phyloP scores from a whole-genome alignment of 305 asterid species.

The Salvia sclarea region DNA sequence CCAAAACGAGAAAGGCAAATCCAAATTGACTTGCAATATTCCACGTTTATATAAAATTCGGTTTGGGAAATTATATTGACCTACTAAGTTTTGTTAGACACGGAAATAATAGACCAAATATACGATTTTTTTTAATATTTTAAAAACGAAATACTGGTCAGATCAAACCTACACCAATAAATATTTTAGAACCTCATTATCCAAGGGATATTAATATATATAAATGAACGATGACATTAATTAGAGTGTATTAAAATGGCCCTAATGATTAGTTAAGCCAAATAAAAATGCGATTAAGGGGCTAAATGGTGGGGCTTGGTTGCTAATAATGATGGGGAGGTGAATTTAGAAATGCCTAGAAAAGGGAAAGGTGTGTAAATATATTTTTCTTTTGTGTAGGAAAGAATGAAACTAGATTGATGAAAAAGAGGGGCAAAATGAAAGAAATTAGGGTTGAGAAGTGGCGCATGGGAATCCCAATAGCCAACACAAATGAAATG shows the following conservation, averaged over 20 bases:
- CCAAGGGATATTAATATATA: not conserved
- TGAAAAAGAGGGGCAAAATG: constrained; percentile 2
- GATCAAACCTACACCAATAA: not conserved
- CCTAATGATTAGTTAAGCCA: constrained; percentile 11
- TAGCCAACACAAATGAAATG: constrained; percentile 45
- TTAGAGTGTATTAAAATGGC: not conserved
- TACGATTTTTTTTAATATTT: no score
- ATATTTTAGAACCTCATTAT: not conserved
- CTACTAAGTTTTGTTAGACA: not conserved
- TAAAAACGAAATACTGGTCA: no score
- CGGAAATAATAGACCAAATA: no score
- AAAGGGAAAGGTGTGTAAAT: constrained; percentile 19
- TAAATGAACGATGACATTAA: no score
- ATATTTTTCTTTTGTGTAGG: no score
- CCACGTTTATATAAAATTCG: constrained; percentile 5
- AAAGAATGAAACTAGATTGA: no score
- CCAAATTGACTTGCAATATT: constrained; percentile 30
- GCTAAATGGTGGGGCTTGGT: constrained; percentile 31
- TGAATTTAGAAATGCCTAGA: constrained; percentile 9
- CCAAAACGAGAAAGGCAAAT: constrained; percentile 28
- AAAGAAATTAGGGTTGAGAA: constrained; percentile 28
- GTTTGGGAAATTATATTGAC: not conserved
- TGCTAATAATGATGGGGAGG: constrained; percentile 16
- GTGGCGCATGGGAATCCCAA: constrained; percentile 63
- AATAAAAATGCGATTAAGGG: not conserved